phyloP scores from a whole-genome alignment of 139 green algal genomes.

The Dunaliella sp. region DNA sequence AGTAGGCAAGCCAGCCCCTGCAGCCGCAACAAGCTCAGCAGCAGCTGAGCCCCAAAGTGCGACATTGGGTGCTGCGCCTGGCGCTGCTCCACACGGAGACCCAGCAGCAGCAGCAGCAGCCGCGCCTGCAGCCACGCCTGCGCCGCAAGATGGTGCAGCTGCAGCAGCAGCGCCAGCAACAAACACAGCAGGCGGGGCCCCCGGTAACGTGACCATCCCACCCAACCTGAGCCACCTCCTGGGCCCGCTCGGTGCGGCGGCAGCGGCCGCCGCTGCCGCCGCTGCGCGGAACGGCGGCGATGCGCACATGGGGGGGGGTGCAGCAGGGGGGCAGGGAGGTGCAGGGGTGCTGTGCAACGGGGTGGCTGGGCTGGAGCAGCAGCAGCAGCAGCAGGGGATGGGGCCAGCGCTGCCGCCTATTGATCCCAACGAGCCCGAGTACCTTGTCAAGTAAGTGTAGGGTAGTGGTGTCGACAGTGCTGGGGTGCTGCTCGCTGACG shows the following conservation, averaged over 20 bases:
- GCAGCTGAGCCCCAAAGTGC: background rate
- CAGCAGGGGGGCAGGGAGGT: background rate
- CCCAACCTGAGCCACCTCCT: background rate
- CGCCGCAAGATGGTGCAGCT: slow-evolving; percentile 46
- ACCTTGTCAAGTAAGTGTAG: slow-evolving; percentile 82
- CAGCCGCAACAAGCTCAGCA: background rate
- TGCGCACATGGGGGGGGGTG: background rate
- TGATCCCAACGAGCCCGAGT: slow-evolving; percentile 60
- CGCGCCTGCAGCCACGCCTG: background rate
- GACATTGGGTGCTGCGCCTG: background rate
- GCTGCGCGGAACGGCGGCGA: slow-evolving; percentile 7
- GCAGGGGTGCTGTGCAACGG: background rate
- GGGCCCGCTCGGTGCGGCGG: background rate
- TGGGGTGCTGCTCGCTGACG: no score
- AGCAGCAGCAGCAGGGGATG: background rate
- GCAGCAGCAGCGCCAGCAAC: slow-evolving; percentile 62
- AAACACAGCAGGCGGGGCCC: no score
- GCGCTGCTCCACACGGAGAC: background rate
- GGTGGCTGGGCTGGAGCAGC: slow-evolving; percentile 7
- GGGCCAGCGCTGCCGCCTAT: background rate
- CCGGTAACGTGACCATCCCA: slow-evolving; percentile 18
- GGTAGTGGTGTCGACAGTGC: no score
- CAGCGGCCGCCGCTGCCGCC: slow-evolving; percentile 4
- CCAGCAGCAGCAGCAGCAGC: background rate
- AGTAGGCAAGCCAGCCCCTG: background rate